phyloP scores from a whole-genome alignment of 1,139 yeast genomes.

The Geotrichum macrosporum region DNA sequence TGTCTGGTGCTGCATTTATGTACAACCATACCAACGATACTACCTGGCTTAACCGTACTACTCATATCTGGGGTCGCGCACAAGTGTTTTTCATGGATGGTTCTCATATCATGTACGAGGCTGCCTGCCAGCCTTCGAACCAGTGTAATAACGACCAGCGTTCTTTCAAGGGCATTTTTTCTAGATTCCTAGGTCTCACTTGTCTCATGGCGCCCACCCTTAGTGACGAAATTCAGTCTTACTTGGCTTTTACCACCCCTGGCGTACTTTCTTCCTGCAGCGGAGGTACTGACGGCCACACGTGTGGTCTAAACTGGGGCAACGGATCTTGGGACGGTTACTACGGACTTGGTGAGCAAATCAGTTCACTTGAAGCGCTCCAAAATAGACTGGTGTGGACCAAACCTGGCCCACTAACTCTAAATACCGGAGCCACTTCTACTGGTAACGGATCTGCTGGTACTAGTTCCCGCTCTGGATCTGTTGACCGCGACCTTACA shows the following conservation, averaged over 20 bases:
- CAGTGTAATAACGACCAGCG: conserved; percentile 87
- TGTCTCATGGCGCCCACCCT: conserved; percentile 67
- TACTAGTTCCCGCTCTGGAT: conserved; percentile 20
- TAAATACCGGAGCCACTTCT: conserved; percentile 47
- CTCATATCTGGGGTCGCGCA: conserved; percentile 44
- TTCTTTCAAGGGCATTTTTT: conserved; percentile 76
- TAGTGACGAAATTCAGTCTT: conserved; percentile 47
- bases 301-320: conserved; percentile 85
- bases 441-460: conserved; percentile 37
- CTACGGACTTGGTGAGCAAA: conserved; percentile 90
- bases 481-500: conserved; percentile 5
- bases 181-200: conserved; percentile 72
- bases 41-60: conserved; percentile 59
- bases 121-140: conserved; percentile 67
- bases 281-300: conserved; percentile 84
- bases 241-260: conserved; percentile 58
- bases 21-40: conserved; percentile 68
- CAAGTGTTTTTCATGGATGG: conserved; percentile 52
- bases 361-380: conserved; percentile 77
- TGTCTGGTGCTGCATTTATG: conserved; percentile 78
- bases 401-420: conserved; percentile 33
- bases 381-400: conserved; percentile 47
- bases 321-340: conserved; percentile 64
- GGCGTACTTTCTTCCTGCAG: conserved; percentile 81
- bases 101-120: conserved; percentile 62